phyloP scores from a whole-genome alignment of 1,284 basidiomycete genomes.

The Austroboletus novae-zelandiae region DNA sequence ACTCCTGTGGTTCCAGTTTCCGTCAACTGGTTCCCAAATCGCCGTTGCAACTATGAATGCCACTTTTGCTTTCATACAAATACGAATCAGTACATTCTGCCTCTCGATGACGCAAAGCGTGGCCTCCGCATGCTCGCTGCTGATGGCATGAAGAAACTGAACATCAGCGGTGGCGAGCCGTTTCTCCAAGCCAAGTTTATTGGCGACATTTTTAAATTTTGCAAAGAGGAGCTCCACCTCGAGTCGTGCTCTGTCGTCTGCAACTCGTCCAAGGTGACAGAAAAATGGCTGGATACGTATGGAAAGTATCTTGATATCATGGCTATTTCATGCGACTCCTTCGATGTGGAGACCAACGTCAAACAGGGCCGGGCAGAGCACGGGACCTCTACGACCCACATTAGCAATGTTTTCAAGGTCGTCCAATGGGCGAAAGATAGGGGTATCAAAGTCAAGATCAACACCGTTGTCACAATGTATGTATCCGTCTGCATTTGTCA shows the following conservation, averaged over 20 bases:
- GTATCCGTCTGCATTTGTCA: neutral
- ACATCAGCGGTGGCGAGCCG: conserved; percentile 43
- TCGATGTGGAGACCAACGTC: conserved; percentile 38
- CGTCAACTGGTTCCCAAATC: conserved; percentile 27
- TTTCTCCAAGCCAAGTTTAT: conserved; percentile 40
- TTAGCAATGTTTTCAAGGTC: conserved; percentile 35
- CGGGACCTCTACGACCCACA: conserved; percentile 29
- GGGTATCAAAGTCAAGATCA: conserved; percentile 41
- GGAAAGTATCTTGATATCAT: conserved; percentile 42
- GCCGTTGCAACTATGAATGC: conserved; percentile 36
- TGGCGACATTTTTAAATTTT: conserved; percentile 40
- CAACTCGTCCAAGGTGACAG: conserved; percentile 43
- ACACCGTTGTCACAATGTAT: conserved; percentile 36
- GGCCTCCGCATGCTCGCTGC: conserved; percentile 37
- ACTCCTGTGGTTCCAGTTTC: conserved; percentile 17
- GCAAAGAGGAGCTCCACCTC: conserved; percentile 39
- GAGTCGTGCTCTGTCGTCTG: conserved; percentile 41
- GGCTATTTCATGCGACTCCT: conserved; percentile 43
- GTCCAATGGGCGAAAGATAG: conserved; percentile 34
- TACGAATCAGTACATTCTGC: conserved; percentile 35
- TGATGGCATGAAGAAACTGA: conserved; percentile 43
- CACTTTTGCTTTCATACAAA: conserved; percentile 42
- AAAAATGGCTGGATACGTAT: conserved; percentile 40
- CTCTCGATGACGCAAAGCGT: conserved; percentile 36
- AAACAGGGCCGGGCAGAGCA: conserved; percentile 35